Conservation (phyloP, 495 filamentous ascomycete genomes). For the Parachaetomium inaequale region DNA sequence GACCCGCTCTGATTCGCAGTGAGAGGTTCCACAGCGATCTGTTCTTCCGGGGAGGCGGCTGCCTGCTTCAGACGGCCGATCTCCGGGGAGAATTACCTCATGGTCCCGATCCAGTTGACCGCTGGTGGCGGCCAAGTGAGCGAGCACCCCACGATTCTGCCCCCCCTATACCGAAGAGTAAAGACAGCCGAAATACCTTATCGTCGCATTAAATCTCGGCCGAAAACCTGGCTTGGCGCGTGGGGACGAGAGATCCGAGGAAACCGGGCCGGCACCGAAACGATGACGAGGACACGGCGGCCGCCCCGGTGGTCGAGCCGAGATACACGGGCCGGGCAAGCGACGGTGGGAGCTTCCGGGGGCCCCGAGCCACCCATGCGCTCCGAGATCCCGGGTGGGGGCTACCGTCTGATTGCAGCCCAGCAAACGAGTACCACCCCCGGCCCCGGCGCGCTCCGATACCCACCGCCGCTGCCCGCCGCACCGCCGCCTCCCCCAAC, state of each 20-base stretch:
- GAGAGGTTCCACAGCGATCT: slow-evolving; percentile 18
- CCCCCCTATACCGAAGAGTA: neutral
- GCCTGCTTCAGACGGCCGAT: slow-evolving; percentile 9
- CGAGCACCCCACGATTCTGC: neutral
- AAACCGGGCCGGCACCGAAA: neutral
- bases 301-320: slow-evolving; percentile 4
- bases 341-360: neutral
- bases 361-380: no score
- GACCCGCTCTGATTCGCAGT: slow-evolving; percentile 23
- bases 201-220: neutral
- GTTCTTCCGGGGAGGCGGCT: slow-evolving; percentile 8
- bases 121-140: neutral
- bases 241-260: neutral
- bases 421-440: neutral
- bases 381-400: no score
- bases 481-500: neutral
- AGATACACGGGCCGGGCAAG: neutral
- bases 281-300: slow-evolving; percentile 5
- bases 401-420: slow-evolving; percentile 5
- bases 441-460: neutral
- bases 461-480: neutral
- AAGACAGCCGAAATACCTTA: neutral
- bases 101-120: neutral
- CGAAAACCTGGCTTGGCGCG: neutral
- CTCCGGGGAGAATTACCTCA: slow-evolving; percentile 17